Evolutionary conservation across 2,329 filamentous ascomycete genomes (phyloP).

Genomic region (Xylariaceae sp.): DNA sequence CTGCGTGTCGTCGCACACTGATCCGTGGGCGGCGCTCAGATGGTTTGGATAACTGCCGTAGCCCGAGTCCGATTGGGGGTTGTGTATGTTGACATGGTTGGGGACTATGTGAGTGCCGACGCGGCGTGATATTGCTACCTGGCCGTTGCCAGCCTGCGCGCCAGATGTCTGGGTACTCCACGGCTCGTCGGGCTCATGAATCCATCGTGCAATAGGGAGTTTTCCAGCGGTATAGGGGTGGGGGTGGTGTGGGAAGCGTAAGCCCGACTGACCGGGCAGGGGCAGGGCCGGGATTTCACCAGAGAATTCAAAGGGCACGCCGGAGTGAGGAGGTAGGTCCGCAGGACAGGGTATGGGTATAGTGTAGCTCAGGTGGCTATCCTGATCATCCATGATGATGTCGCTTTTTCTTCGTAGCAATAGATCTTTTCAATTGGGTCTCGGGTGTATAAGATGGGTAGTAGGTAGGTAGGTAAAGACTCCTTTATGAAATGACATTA

Average conservation of each 20-base stretch:
- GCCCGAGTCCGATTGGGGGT: constrained; percentile 41
- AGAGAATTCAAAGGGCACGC: constrained; percentile 20
- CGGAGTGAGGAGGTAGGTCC: constrained; percentile 10
- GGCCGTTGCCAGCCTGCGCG: constrained; percentile 29
- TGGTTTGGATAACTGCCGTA: constrained; percentile 40
- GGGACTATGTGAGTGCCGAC: constrained; percentile 14
- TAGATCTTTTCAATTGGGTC: constrained; percentile 1
- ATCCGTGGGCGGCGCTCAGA: constrained; percentile 40
- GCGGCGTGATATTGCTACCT: constrained; percentile 24
- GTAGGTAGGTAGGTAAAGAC: background rate
- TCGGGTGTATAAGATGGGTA: background rate
- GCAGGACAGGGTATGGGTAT: constrained; percentile 18
- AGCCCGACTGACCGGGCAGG: too few species aligned
- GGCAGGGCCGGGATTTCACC: too few species aligned
- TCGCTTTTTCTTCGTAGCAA: background rate
- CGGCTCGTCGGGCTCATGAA: constrained; percentile 36
- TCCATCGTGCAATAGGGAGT: constrained; percentile 33
- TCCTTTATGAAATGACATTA: background rate
- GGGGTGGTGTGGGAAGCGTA: background rate
- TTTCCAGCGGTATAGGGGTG: constrained; percentile 14
- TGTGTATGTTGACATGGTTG: constrained; percentile 23
- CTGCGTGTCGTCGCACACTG: constrained; percentile 40
- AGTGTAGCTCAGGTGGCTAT: constrained; percentile 22
- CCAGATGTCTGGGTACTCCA: constrained; percentile 38
- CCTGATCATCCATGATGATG: constrained; percentile 15